Conservation (phyloP, 176 grass and related monocot genomes). For the Pontederia crassipes region DNA sequence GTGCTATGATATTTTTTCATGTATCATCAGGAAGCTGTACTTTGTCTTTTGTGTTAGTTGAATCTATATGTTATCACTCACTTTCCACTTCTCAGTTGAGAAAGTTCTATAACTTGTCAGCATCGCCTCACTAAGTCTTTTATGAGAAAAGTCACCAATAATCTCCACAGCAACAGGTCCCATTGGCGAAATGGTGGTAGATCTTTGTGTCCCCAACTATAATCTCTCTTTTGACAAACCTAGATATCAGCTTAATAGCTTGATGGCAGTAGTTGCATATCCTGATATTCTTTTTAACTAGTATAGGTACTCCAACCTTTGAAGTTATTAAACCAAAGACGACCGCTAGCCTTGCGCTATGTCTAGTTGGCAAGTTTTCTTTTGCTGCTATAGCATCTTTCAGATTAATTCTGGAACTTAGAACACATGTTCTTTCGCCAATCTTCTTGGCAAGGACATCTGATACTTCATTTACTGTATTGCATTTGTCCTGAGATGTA, state of each 20-base stretch:
- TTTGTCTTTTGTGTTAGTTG: too few relatives aligned
- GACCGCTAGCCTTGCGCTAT: constrained; percentile 66
- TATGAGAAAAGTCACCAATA: constrained; percentile 50
- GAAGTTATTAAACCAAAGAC: constrained; percentile 67
- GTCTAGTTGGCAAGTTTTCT: constrained; percentile 38
- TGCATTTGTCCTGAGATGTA: constrained; percentile 33
- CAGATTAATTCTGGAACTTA: constrained; percentile 12
- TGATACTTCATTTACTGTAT: constrained; percentile 44
- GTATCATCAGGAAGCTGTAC: too few relatives aligned
- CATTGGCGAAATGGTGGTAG: constrained; percentile 70
- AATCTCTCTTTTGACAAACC: constrained; percentile 44
- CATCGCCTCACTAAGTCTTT: not conserved
- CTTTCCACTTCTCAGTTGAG: too few relatives aligned
- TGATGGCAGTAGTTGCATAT: constrained; percentile 68
- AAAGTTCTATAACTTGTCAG: too few relatives aligned
- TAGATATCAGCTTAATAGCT: constrained; percentile 72
- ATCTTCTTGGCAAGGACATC: constrained; percentile 51
- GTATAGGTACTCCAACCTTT: constrained; percentile 36
- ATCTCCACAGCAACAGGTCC: constrained; percentile 74
- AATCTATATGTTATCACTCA: too few relatives aligned
- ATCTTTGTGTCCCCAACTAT: constrained; percentile 63
- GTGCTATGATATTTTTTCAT: too few relatives aligned
- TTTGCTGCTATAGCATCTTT: constrained; percentile 10
- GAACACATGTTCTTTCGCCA: constrained; percentile 24
- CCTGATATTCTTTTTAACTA: constrained; percentile 89